A percentile compares a stretch with the other conserved stretches of the same genome.
phyloP scores from a whole-genome alignment of 257 asterid genomes.

The Marsdenia floribunda region DNA sequence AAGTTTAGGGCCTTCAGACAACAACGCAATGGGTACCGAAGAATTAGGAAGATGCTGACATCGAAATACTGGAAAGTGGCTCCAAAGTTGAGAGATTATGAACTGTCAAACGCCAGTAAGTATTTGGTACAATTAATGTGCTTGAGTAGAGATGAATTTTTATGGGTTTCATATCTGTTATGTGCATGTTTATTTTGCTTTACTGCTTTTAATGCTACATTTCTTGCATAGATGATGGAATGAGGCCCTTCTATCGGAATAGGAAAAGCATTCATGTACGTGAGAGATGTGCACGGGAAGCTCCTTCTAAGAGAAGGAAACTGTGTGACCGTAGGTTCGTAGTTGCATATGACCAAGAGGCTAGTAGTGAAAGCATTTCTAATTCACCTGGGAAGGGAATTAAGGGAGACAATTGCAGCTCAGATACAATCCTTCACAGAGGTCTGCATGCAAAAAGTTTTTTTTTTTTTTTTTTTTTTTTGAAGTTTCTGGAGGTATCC shows the following conservation, averaged over 20 bases:
- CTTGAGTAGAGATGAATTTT: not conserved
- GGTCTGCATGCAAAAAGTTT: constrained; percentile 27
- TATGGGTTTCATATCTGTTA: not conserved
- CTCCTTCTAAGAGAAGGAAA: constrained; percentile 70
- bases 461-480: constrained; percentile 9
- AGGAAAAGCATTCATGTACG: constrained; percentile 51
- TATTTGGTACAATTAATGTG: constrained; percentile 5
- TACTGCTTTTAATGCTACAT: not conserved
- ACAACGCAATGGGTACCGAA: constrained; percentile 48
- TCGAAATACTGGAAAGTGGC: constrained; percentile 69
- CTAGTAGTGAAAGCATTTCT: constrained; percentile 60
- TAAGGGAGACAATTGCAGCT: constrained; percentile 31
- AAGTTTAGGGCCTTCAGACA: constrained; percentile 58
- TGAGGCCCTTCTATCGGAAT: constrained; percentile 53
- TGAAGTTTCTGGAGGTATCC: constrained; percentile 9
- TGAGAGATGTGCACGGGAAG: constrained; percentile 45
- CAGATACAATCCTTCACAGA: constrained; percentile 24
- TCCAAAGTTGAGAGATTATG: constrained; percentile 58
- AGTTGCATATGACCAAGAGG: constrained; percentile 50
- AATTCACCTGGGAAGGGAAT: constrained; percentile 49
- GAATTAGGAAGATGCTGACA: constrained; percentile 66
- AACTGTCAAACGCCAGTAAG: constrained; percentile 57
- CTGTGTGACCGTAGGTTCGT: constrained; percentile 40
- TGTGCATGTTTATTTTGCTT: constrained; percentile 4
- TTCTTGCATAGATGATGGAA: constrained; percentile 49